Base-by-base conservation (phyloP, 2,329 filamentous ascomycete genomes). In the Sarocladiaceae sp. region DNA sequence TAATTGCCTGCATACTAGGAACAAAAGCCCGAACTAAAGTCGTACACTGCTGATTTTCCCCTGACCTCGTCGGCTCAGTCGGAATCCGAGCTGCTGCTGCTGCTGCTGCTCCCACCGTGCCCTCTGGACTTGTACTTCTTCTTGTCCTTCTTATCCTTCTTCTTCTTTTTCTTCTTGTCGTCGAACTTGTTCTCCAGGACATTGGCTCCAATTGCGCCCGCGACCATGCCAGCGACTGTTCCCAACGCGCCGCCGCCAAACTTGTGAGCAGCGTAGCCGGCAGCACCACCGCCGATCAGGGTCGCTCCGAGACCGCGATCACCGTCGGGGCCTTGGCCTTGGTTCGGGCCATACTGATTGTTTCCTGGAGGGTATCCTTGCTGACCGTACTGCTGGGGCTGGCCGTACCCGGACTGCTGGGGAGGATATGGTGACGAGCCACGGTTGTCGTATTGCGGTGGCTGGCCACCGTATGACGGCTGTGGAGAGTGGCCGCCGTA, bases 231-330 rank as follows among this genome's bases (percentile, higher is more conserved):
- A 2, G 65, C 70, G 3, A 74, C 53, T 2, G 71, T 73, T 23
- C 70, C 71, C 26, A 76, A 51, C 21, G 67, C 49, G 15, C 73
- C 72, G 33, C 71, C 71, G 7, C 73, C 73, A 16, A 72, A 59
- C 48, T 73, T 66, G 57, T 76, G 69, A 0, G 70, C 72, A 0
- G 72, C 59, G 51, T 67, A 74, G 6, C 69, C 73, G 18, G 71
- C 73, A 2, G 65, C 71, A 33, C 66, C 69, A 12, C 69, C 67
- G 26, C 72, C 73, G 2, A 71, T 47, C 13, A 76, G 51, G 6
- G 71, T 68, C 3, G 73, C 68, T 3, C 72, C 72, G 3, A 77
- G 60, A n/a, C 74, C 74, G 35, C 73, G 68, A 23, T 76, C 73
- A 3, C 58, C 55, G 16, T 59, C 53, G 10, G 50, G 51, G 7